phyloP scores from a whole-genome alignment of 257 asterid genomes.

The Orobanche coerulescens region DNA sequence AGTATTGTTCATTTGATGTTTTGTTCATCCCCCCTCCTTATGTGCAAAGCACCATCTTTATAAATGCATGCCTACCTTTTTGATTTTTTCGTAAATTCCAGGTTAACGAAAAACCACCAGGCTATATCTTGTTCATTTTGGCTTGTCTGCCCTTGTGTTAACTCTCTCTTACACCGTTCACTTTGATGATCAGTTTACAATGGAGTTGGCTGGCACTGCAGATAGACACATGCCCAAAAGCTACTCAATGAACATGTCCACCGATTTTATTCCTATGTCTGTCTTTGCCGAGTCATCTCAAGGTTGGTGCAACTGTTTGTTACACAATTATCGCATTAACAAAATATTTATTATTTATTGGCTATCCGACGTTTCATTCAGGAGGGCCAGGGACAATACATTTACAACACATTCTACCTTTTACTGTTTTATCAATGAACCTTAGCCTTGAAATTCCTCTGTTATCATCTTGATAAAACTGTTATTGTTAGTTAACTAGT shows the following conservation, averaged over 20 bases:
- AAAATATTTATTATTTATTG: background rate
- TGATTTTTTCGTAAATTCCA: constrained; percentile 19
- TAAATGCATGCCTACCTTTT: constrained; percentile 1
- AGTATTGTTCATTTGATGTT: background rate
- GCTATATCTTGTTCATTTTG: constrained; percentile 7
- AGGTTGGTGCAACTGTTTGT: constrained; percentile 35
- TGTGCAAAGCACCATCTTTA: background rate
- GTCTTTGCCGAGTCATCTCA: constrained; percentile 74
- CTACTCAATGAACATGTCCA: constrained; percentile 84
- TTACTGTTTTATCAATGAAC: background rate
- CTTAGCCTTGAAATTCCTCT: background rate
- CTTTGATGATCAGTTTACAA: constrained; percentile 56
- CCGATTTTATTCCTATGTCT: constrained; percentile 77
- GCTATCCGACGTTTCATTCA: background rate
- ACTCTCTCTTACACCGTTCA: background rate
- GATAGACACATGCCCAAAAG: constrained; percentile 48
- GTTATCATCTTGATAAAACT: background rate
- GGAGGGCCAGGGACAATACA: constrained; percentile 12
- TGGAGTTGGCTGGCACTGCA: constrained; percentile 67
- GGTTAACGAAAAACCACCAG: constrained; percentile 17
- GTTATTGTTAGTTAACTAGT: background rate
- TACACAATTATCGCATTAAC: background rate
- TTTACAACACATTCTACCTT: background rate
- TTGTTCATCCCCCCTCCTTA: background rate
- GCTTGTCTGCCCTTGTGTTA: constrained; percentile 10